Percentiles rank a stretch among this genome's conserved stretches.
These are phyloP conservation scores for Podochytrium sp. DNA, from an alignment of 192 early-diverging fungal species.

Conservation along the genomic window DNA sequence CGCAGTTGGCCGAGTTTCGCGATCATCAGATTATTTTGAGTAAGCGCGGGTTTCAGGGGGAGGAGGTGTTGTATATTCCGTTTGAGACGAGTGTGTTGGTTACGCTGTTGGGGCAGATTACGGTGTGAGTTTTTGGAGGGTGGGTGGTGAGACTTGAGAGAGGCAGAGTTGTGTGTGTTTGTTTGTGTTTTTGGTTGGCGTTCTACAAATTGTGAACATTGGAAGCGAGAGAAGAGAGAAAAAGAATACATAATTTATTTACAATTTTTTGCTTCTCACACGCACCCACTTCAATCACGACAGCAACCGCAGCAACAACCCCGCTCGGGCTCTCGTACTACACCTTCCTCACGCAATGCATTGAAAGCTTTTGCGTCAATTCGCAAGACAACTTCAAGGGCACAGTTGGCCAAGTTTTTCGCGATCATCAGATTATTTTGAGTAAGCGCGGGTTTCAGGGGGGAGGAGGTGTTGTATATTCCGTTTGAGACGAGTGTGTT, in stretches of 20 bases:
- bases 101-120: slow-evolving; percentile 69
- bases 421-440: slow-evolving; percentile 87
- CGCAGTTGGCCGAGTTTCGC: slow-evolving; percentile 90
- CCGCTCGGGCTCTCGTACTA: slow-evolving; percentile 75
- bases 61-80: slow-evolving; percentile 76
- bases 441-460: slow-evolving; percentile 59
- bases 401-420: slow-evolving; percentile 89
- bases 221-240: too few species aligned
- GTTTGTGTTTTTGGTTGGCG: too few species aligned
- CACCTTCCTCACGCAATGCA: slow-evolving; percentile 70
- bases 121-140: too few species aligned
- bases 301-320: too few species aligned
- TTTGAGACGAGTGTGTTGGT: slow-evolving; percentile 66
- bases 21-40: slow-evolving; percentile 86
- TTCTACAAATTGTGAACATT: too few species aligned
- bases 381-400: slow-evolving; percentile 84
- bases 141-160: too few species aligned
- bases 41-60: slow-evolving; percentile 59
- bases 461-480: slow-evolving; percentile 71
- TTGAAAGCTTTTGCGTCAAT: slow-evolving; percentile 82
- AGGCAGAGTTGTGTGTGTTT: too few species aligned
- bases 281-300: too few species aligned
- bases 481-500: slow-evolving; percentile 71
- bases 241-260: too few species aligned
- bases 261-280: too few species aligned